A percentile compares a stretch with the other conserved stretches of the same genome.
Evolutionary conservation across 129 eudicot species (phyloP).

Genomic region (Chrysanthemum makinoi): DNA sequence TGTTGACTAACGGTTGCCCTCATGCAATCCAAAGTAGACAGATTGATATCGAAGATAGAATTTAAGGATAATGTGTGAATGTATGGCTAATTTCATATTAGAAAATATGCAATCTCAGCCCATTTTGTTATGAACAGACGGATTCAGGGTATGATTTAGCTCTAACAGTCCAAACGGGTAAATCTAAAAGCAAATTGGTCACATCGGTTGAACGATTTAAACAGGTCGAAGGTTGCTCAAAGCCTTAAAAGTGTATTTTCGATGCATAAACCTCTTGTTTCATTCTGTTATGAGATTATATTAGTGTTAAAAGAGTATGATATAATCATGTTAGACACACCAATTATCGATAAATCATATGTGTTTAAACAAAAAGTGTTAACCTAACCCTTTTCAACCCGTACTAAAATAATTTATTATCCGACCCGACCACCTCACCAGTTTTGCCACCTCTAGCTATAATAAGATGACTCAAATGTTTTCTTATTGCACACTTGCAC

Average conservation of each 20-base stretch:
- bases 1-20: background rate
- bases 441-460: background rate
- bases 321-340: too few relatives aligned
- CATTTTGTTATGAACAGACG: background rate
- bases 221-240: too few relatives aligned
- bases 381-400: background rate
- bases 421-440: background rate
- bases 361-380: background rate
- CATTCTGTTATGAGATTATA: too few relatives aligned
- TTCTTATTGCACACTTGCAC: too few relatives aligned
- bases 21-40: conserved; percentile 19
- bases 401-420: background rate
- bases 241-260: too few relatives aligned
- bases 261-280: too few relatives aligned
- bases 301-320: too few relatives aligned
- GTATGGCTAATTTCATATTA: conserved; percentile 4
- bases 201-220: background rate
- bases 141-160: background rate
- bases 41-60: background rate
- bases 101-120: background rate
- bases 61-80: background rate
- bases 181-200: background rate
- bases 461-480: too few relatives aligned
- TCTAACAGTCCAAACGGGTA: background rate
- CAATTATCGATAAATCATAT: too few relatives aligned